Conservation (phyloP, 106 monocot species). For the Acanthochlamys bracteata region DNA sequence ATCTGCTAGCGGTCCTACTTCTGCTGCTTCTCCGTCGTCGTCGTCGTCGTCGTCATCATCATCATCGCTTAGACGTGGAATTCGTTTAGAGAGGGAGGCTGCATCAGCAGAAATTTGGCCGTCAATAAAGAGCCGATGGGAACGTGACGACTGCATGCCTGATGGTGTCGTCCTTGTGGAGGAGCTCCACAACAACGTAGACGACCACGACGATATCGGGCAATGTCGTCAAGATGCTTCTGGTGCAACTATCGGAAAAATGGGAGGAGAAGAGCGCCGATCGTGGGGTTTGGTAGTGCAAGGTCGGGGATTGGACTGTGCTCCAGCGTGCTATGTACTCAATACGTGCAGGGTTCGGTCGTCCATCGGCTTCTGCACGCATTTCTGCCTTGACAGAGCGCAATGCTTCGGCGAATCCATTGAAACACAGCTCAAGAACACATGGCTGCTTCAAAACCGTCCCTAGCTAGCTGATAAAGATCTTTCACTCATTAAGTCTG, state of each 20-base stretch:
- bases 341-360: constrained; percentile 3
- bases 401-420: constrained; percentile 5
- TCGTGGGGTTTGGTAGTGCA: constrained; percentile 7
- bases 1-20: background rate
- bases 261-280: background rate
- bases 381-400: constrained; percentile 3
- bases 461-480: no score
- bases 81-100: background rate
- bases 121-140: background rate
- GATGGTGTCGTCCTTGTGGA: background rate
- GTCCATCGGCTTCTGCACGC: constrained; percentile 6
- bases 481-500: no score
- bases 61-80: no score
- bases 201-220: background rate
- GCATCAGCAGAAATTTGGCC: background rate
- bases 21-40: background rate
- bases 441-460: background rate
- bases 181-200: background rate
- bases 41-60: background rate
- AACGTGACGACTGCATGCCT: background rate
- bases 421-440: constrained; percentile 5
- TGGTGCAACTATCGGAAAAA: background rate
- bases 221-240: background rate
- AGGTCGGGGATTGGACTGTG: background rate
- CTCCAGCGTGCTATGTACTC: constrained; percentile 6